phyloP scores from a whole-genome alignment of 2,329 filamentous ascomycete species.

The Colletotrichum sp. region DNA sequence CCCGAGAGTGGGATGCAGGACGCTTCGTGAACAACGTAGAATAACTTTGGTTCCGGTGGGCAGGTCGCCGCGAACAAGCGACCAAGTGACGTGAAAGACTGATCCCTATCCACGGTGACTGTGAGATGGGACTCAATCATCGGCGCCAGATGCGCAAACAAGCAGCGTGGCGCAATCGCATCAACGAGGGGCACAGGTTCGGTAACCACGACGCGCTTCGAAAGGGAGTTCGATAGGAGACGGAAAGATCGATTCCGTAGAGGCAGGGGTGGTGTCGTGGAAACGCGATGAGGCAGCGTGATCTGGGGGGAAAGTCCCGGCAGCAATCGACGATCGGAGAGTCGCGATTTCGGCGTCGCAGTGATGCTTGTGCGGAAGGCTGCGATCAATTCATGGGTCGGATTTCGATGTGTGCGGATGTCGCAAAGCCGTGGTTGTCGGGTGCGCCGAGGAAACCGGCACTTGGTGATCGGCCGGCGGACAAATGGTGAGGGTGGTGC shows the following conservation, averaged over 20 bases:
- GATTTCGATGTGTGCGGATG: not conserved
- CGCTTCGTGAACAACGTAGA: not conserved
- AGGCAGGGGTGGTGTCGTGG: not conserved
- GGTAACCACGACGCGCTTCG: not conserved
- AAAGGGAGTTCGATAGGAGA: not conserved
- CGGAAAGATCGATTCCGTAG: not conserved
- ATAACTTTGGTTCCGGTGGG: not conserved
- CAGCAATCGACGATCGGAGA: slow-evolving; percentile 2
- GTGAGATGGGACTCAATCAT: slow-evolving; percentile 16
- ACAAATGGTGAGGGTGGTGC: not conserved
- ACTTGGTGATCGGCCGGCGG: not conserved
- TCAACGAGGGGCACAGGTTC: not conserved
- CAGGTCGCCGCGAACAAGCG: not conserved
- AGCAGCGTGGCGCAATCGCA: slow-evolving; percentile 11
- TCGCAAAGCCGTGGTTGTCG: not conserved
- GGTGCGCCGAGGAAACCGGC: not conserved
- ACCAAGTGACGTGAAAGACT: not conserved
- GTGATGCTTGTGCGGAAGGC: not conserved
- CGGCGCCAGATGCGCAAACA: slow-evolving; percentile 22
- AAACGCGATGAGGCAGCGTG: slow-evolving; percentile 6
- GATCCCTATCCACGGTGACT: slow-evolving; percentile 8
- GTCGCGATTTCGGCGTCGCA: not conserved
- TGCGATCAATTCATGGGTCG: not conserved
- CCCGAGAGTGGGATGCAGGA: not conserved
- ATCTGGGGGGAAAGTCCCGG: not conserved